Conservation (phyloP, 2,329 filamentous ascomycete genomes). For the Aspergillus tanneri region DNA sequence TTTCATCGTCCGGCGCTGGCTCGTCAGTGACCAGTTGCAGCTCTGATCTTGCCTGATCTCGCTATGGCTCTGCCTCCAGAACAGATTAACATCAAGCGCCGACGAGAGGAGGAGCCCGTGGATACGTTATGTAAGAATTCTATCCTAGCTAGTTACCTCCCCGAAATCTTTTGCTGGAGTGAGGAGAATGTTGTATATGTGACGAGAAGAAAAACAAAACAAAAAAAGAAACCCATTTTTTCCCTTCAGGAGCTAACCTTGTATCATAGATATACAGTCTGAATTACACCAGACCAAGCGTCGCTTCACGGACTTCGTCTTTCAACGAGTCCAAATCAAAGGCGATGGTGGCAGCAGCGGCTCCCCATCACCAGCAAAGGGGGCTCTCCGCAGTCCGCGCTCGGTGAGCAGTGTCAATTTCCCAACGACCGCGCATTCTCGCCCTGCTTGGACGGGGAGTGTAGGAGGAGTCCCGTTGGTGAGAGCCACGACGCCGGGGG, state of each 20-base stretch:
- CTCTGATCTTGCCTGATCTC: neutral
- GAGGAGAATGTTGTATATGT: neutral
- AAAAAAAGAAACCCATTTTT: neutral
- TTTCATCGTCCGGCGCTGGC: too few species aligned
- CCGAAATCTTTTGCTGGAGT: neutral
- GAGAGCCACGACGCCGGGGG: slow-evolving; percentile 44
- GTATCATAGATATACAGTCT: slow-evolving; percentile 45
- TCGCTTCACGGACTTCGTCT: slow-evolving; percentile 50
- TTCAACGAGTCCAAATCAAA: slow-evolving; percentile 41
- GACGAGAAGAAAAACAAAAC: neutral
- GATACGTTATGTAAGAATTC: slow-evolving; percentile 50
- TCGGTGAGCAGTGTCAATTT: slow-evolving; percentile 36
- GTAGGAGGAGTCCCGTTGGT: slow-evolving; percentile 39
- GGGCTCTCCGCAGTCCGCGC: slow-evolving; percentile 32
- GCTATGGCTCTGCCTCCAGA: slow-evolving; percentile 50
- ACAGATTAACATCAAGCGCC: slow-evolving; percentile 56
- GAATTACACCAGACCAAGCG: slow-evolving; percentile 47
- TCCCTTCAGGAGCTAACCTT: slow-evolving; percentile 10
- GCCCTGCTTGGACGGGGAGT: slow-evolving; percentile 11
- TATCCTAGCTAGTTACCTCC: neutral
- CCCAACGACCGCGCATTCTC: slow-evolving; percentile 10
- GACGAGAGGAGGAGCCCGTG: slow-evolving; percentile 57
- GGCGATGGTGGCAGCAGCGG: slow-evolving; percentile 16
- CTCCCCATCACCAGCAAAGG: slow-evolving; percentile 21
- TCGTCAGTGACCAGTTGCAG: too few species aligned